Percentiles rank a stretch among this genome's conserved stretches.
Evolutionary conservation across 331 rosid genomes (phyloP).

Genomic region (Phaseolus coccineus): DNA sequence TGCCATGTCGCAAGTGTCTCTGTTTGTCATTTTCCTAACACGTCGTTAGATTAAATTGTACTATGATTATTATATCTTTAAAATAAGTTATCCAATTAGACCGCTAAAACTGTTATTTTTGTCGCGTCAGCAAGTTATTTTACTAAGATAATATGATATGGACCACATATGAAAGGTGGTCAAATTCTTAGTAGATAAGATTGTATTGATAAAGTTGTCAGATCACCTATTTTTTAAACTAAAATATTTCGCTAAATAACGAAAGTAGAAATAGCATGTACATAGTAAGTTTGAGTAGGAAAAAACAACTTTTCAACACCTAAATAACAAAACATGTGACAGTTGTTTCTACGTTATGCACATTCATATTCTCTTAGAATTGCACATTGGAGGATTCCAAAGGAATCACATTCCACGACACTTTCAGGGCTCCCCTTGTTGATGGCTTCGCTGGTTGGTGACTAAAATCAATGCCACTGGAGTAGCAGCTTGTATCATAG

Average conservation of each 20-base stretch:
- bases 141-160: background rate
- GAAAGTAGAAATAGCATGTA: too few relatives aligned
- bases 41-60: background rate
- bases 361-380: background rate
- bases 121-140: background rate
- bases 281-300: background rate
- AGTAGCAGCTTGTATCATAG: background rate
- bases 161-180: background rate
- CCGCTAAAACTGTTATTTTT: background rate
- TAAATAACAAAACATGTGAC: background rate
- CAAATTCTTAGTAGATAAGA: background rate
- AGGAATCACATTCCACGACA: background rate
- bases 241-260: background rate
- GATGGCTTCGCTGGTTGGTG: background rate
- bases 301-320: background rate
- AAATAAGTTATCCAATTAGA: background rate
- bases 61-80: too few relatives aligned
- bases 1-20: background rate
- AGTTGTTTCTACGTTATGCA: background rate
- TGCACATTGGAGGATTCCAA: background rate
- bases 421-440: background rate
- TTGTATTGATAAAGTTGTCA: background rate
- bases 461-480: background rate
- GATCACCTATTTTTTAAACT: background rate
- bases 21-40: background rate